Evolutionary conservation across 495 filamentous ascomycete species (phyloP).

Genomic region (Pseudomonodictys pantanalensis): DNA sequence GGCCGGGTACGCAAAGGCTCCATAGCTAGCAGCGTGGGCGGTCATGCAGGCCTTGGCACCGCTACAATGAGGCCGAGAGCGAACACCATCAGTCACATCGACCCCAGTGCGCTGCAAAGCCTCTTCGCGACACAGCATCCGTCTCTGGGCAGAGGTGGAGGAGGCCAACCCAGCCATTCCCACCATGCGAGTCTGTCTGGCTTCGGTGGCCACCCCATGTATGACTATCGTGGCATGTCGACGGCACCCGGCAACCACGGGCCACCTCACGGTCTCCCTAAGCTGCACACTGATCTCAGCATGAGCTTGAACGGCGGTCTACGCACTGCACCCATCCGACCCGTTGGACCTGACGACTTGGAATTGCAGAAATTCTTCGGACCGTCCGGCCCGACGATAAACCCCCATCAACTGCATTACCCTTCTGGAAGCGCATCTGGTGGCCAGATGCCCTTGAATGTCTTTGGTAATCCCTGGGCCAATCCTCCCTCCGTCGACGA

Average conservation of each 20-base stretch:
- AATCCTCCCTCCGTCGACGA: conserved; percentile 60
- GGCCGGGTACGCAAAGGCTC: conserved; percentile 90
- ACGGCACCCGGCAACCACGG: conserved; percentile 62
- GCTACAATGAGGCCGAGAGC: conserved; percentile 79
- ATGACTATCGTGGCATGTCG: conserved; percentile 71
- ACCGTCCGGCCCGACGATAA: conserved; percentile 68
- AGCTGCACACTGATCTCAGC: conserved; percentile 78
- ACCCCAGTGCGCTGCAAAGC: conserved; percentile 70
- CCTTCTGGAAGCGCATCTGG: conserved; percentile 78
- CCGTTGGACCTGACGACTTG: conserved; percentile 63
- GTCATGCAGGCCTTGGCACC: conserved; percentile 46
- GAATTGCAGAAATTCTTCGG: conserved; percentile 75
- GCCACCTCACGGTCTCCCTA: conserved; percentile 65
- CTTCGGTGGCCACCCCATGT: conserved; percentile 59
- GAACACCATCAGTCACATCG: conserved; percentile 96
- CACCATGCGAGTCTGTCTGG: conserved; percentile 47
- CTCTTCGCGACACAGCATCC: conserved; percentile 59
- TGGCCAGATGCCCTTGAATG: conserved; percentile 69
- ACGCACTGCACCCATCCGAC: conserved; percentile 71
- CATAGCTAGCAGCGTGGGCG: conserved; percentile 59
- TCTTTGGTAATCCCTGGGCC: conserved; percentile 55
- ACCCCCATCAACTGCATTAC: conserved; percentile 85
- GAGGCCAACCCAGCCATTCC: conserved; percentile 27
- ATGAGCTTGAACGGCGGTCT: conserved; percentile 62
- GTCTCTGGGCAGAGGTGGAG: conserved; percentile 51